Conservation (phyloP, 2,329 filamentous ascomycete species). For the Penicillium sp. region DNA sequence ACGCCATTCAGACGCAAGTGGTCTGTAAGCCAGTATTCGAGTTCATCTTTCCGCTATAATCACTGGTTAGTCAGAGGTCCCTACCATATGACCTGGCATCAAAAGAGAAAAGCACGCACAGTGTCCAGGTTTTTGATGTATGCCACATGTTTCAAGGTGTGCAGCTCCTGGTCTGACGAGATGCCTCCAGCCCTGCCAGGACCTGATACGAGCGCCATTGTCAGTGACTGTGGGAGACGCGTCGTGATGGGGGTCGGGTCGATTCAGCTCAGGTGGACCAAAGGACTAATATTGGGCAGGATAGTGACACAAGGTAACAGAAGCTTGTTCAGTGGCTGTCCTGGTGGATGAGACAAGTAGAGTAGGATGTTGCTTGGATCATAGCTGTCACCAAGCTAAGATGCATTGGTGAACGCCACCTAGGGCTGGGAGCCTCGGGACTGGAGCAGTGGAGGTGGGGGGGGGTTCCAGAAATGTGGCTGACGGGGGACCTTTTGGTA, state of each 20-base stretch:
- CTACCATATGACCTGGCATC: conserved; percentile 11
- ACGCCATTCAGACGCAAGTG: conserved; percentile 93
- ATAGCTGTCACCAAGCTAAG: conserved; percentile 26
- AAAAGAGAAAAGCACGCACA: conserved; percentile 57
- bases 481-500: neutral
- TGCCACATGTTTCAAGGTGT: conserved; percentile 74
- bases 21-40: conserved; percentile 98
- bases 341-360: neutral
- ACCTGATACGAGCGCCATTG: conserved; percentile 66
- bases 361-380: conserved; percentile 16
- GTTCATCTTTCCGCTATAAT: conserved; percentile 81
- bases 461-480: conserved; percentile 18
- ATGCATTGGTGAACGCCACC: conserved; percentile 22
- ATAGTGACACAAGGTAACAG: conserved; percentile 23
- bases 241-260: conserved; percentile 3
- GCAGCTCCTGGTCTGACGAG: conserved; percentile 58
- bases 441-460: conserved; percentile 6
- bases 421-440: conserved; percentile 23
- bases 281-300: conserved; percentile 22
- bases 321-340: conserved; percentile 10
- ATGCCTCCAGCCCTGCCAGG: conserved; percentile 59
- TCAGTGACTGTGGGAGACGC: conserved; percentile 2
- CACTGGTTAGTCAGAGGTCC: conserved; percentile 39
- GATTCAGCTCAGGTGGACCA: conserved; percentile 4
- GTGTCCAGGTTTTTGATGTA: conserved; percentile 94